Evolutionary conservation across 345 rosid genomes (phyloP), one percentile per base, ranked within the genome.

Genomic region (Chamaenerion angustifolium): DNA sequence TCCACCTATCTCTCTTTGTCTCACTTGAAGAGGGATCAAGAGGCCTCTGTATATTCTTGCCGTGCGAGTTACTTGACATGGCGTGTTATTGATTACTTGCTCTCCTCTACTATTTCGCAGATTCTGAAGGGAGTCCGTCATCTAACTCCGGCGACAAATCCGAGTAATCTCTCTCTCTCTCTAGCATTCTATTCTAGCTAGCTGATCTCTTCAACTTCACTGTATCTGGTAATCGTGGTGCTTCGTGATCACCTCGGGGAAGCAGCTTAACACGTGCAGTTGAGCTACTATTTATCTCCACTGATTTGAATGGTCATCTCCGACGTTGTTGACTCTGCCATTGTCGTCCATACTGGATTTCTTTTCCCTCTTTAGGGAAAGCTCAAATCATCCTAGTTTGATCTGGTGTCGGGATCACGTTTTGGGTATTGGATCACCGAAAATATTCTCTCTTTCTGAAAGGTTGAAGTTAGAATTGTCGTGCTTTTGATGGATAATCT

Each of bases 71-170:
- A 57, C 57, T 40, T 21, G 52, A 25, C 52, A 14, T 14, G 52
- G 14, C 11, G 21, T 15, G 16, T 35, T 2, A 42, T 14, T 50
- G 42, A 50, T 27, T 50, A 19, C 49, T 59, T n/a, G 8, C 19
- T 13, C 42, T 11, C 3, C 43, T 25, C 56, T 25, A 16, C n/a
- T 68, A 56, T 63, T 57, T 57, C 48, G 48, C 85, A 86, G 95
- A 73, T 74, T 70, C 80, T 64, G 73, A 74, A 59, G 85, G 41
- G 23, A 69, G 68, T 65, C 55, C 65, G 55, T 71, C 79, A 64
- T 63, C 67, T 42, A 50, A 66, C 66, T 63, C 74, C 40, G 82
- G 58, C 54, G 85, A 82, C 48, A 66, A 69, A 63, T 73, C 84
- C n/a, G 82, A 78, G 95, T 86, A 80, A 51, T 48, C 44, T 12